These are phyloP conservation scores for Saccharomycopsis hybrid DNA, from an alignment of 1,139 yeast genomes.

Conservation along the genomic window DNA sequence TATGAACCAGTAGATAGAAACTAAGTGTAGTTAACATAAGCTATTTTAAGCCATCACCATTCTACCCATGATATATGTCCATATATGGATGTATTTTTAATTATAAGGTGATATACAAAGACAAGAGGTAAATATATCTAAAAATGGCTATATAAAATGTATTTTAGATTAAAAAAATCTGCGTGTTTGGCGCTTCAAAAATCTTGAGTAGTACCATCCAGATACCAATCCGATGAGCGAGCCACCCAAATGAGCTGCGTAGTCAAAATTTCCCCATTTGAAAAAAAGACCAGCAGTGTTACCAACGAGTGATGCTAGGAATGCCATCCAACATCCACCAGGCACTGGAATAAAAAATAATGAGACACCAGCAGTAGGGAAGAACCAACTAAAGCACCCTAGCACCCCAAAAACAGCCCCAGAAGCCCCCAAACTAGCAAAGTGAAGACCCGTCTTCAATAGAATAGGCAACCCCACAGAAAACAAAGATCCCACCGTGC, in stretches of 20 bases:
- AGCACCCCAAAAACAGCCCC: conserved; percentile 85
- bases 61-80: too few relatives aligned
- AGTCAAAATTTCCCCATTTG: conserved; percentile 79
- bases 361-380: conserved; percentile 74
- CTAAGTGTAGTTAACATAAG: too few relatives aligned
- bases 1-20: too few relatives aligned
- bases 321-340: conserved; percentile 83
- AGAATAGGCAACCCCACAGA: conserved; percentile 66
- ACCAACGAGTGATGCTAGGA: conserved; percentile 66
- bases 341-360: conserved; percentile 84
- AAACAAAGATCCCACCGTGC: conserved; percentile 68
- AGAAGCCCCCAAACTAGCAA: conserved; percentile 80
- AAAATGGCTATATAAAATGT: too few relatives aligned
- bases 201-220: conserved; percentile 69
- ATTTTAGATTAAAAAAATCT: too few relatives aligned
- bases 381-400: conserved; percentile 72
- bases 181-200: too few relatives aligned
- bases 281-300: conserved; percentile 67
- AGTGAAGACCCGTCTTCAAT: conserved; percentile 36
- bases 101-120: too few relatives aligned
- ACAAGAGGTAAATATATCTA: too few relatives aligned
- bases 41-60: too few relatives aligned
- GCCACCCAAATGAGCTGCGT: conserved; percentile 93
- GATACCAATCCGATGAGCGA: conserved; percentile 66
- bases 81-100: too few relatives aligned